These are phyloP conservation scores for Penicilliopsis zonata DNA, from an alignment of 495 filamentous ascomycete genomes.

Conservation along the genomic window DNA sequence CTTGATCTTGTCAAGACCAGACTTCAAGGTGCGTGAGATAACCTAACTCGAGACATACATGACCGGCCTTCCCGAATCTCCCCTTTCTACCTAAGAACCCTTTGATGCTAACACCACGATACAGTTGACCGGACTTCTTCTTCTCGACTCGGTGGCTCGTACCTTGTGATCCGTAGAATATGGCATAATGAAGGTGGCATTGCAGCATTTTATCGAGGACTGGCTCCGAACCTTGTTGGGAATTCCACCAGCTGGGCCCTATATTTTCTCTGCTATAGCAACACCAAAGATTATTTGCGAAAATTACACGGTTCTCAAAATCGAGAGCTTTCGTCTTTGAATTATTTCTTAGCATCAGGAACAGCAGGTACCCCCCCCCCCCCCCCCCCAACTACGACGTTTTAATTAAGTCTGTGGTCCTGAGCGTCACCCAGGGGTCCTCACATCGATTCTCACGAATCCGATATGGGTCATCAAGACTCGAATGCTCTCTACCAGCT, in stretches of 20 bases:
- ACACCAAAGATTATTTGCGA: constrained; percentile 38
- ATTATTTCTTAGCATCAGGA: constrained; percentile 77
- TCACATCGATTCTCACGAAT: constrained; percentile 77
- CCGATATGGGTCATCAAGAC: constrained; percentile 99
- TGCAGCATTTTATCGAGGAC: constrained; percentile 70
- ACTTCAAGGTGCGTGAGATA: constrained; percentile 55
- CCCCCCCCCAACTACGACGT: too few relatives aligned
- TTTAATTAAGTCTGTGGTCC: not conserved
- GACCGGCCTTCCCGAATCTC: constrained; percentile 9
- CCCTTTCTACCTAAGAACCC: not conserved
- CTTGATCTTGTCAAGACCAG: constrained; percentile 94
- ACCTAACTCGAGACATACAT: constrained; percentile 1
- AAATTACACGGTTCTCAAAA: constrained; percentile 5
- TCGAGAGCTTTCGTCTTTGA: constrained; percentile 45
- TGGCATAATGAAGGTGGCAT: constrained; percentile 44
- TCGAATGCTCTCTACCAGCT: constrained; percentile 82
- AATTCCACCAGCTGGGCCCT: constrained; percentile 85
- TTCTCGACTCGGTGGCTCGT: constrained; percentile 38
- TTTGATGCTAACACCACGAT: too few relatives aligned
- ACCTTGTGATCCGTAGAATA: constrained; percentile 43
- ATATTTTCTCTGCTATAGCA: constrained; percentile 70
- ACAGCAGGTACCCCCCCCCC: constrained; percentile 48
- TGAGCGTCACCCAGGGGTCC: constrained; percentile 29
- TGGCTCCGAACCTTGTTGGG: constrained; percentile 81
- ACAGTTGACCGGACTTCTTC: constrained; percentile 32